A percentile compares a stretch with the other conserved stretches of the same genome.
Evolutionary conservation across 768 basidiomycete species (phyloP).

Genomic region (Zangia roseola): DNA sequence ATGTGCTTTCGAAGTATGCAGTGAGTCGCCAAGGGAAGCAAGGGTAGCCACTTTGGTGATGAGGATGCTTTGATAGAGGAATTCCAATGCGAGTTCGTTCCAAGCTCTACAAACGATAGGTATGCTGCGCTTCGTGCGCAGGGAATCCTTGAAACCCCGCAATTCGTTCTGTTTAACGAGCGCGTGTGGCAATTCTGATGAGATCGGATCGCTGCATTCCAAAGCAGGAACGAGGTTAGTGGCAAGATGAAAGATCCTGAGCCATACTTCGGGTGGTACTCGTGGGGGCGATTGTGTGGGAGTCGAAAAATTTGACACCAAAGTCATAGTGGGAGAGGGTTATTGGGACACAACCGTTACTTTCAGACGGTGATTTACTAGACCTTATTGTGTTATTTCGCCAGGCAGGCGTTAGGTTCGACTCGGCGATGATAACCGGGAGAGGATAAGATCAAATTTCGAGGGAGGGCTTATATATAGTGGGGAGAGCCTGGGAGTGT

Average conservation of each 20-base stretch:
- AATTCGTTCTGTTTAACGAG: conserved; percentile 18
- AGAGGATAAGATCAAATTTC: not conserved
- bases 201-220: conserved; percentile 5
- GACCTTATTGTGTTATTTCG: not conserved
- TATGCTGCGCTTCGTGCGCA: conserved; percentile 22
- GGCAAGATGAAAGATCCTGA: conserved; percentile 23
- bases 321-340: conserved; percentile 11
- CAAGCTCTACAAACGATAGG: conserved; percentile 26
- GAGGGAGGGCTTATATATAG: conserved; percentile 9
- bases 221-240: conserved; percentile 13
- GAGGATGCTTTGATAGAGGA: conserved; percentile 24
- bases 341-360: not conserved
- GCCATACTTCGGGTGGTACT: conserved; percentile 32
- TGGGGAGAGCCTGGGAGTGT: conserved; percentile 15
- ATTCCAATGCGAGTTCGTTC: conserved; percentile 20
- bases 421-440: not conserved
- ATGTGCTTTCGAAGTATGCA: conserved; percentile 6
- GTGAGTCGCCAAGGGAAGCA: conserved; percentile 11
- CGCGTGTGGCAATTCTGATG: conserved; percentile 19
- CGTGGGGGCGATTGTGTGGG: not conserved
- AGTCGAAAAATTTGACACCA: not conserved
- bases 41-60: conserved; percentile 20
- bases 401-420: not conserved
- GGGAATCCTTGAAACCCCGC: conserved; percentile 16
- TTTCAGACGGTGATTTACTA: not conserved